These are phyloP conservation scores for Dillenia turbinata DNA, from an alignment of 164 flowering plant species.

Conservation along the genomic window DNA sequence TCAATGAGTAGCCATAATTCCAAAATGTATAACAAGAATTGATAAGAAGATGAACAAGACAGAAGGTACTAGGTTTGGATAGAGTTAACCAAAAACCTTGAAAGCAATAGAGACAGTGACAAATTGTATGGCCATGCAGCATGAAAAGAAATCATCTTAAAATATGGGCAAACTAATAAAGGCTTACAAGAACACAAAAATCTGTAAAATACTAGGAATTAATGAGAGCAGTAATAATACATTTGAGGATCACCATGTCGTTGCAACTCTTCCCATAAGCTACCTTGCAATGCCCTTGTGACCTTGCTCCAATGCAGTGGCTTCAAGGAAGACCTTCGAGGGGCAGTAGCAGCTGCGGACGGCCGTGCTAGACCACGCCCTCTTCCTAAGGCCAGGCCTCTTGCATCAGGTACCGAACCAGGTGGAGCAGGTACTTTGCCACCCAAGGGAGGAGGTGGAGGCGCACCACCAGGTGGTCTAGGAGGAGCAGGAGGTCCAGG, in stretches of 20 bases:
- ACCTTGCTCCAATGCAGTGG: constrained; percentile 98
- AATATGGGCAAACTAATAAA: too few species aligned
- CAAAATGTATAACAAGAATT: not conserved
- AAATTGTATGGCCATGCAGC: too few species aligned
- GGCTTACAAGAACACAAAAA: too few species aligned
- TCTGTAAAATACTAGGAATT: not conserved
- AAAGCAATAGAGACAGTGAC: too few species aligned
- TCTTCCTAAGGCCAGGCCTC: constrained; percentile 38
- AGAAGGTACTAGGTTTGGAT: too few species aligned
- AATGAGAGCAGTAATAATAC: constrained; percentile 32
- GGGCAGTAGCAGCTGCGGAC: constrained; percentile 32
- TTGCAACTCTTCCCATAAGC: constrained; percentile 95
- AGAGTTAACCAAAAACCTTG: too few species aligned
- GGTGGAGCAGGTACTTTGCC: constrained; percentile 23
- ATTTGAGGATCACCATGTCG: constrained; percentile 66
- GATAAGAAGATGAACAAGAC: not conserved
- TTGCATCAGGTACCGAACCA: constrained; percentile 15
- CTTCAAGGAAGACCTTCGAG: constrained; percentile 66
- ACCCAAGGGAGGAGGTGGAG: constrained; percentile 66
- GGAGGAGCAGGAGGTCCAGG: constrained; percentile 51
- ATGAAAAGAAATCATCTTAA: too few species aligned
- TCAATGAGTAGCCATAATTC: not conserved
- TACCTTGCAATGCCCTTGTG: constrained; percentile 89
- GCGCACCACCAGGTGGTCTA: constrained; percentile 47
- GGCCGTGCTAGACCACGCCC: constrained; percentile 66